Base-by-base conservation (phyloP, 352 stramenopile genomes). In the Pythium vanterpoolii region DNA sequence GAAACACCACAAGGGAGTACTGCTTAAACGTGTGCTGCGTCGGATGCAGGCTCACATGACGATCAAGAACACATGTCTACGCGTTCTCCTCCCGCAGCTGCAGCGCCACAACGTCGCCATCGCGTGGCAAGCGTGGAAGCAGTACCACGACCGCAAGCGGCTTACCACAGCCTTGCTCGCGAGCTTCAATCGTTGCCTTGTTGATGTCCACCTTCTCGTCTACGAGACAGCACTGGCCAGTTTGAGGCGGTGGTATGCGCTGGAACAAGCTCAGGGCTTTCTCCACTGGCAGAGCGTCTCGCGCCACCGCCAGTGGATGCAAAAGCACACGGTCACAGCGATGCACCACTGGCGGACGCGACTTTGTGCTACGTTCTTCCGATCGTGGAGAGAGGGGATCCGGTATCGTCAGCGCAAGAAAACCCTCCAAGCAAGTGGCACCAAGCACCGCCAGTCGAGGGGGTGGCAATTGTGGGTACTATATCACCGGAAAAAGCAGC, bases 21-120 rank as follows among this genome's bases (percentile, higher is more conserved):
- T 65, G 1, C 13, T 53, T 0, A 36, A 36, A 4, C 4, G 18
- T 0, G 51, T 62, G 1, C 5, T 67, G 1, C 7, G 4, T 0
- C 50, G 40, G 7, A 67, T 67, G 60, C 53, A 26, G 2, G 40
- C 51, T 16, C 60, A 46, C 11, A 38, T 61, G 45, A 36, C 38
- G 4, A 48, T 67, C 13, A 62, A 61, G 27, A 43, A 48, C 16
- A 38, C 39, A 3, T 62, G 51, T 23, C 21, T 42, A 10, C 44
- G 31, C 6, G 38, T 67, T 19, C 48, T 67, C 3, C 16, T 61
- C 4, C 60, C 60, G 2, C 51, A 57, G n/a, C 49, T 61, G 1
- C 51, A 67, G 18, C 44, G 36, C 2, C 42, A 67, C 44, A 4
- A 45, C 5, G 5, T 62, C 8, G 14, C 30, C n/a, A n/a, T n/a